Base-by-base conservation (phyloP, 352 stramenopile species). In the Globisporangium parvum region DNA sequence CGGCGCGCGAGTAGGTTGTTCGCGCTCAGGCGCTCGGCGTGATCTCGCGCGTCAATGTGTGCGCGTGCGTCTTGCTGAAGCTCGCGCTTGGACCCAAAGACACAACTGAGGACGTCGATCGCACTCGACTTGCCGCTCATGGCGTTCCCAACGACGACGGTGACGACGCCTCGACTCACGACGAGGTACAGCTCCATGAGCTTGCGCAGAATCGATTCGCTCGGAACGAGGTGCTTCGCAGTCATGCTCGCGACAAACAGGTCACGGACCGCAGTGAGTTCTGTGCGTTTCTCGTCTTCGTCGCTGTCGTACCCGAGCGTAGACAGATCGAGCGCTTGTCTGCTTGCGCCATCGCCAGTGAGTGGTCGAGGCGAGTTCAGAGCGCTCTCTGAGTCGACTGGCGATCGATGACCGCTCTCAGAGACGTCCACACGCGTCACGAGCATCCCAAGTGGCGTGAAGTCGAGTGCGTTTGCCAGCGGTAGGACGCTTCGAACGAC, bases 121-220 rank as follows among this genome's bases (percentile, higher is more conserved):
- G 72, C 70, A 12, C 65, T 88, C 15, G 80, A 85, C 59, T 91
- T 88, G 2, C 80, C 80, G 21, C 64, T 82, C 23, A 71, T 65
- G 0, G 66, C 70, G n/a, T 53, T 59, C 11, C 80, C 80, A 31
- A 80, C 69, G 0, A 87, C 53, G n/a, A 87, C 57, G 14, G 69
- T 77, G 20, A 87, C 49, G 5, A 74, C 59, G 3, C 65, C 65
- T 18, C 57, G 63, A 23, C 39, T 65, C 10, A 77, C 63, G 15
- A 87, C 50, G 42, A 84, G 66, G 39, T 85, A 78, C n/a, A 87
- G 23, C 21, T 91, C 77, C 23, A 82, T 48, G 6, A 87, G 35
- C 61, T 88, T 91, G 1, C 77, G 64, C 3, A 82, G 23, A 47
- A 85, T 78, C 6, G 65, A 73, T 28, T 81, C 70, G 28, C 60